Evolutionary conservation across 1,284 basidiomycete species (phyloP), one percentile per base, ranked within the genome.

Genomic region (Irpex sp.): DNA sequence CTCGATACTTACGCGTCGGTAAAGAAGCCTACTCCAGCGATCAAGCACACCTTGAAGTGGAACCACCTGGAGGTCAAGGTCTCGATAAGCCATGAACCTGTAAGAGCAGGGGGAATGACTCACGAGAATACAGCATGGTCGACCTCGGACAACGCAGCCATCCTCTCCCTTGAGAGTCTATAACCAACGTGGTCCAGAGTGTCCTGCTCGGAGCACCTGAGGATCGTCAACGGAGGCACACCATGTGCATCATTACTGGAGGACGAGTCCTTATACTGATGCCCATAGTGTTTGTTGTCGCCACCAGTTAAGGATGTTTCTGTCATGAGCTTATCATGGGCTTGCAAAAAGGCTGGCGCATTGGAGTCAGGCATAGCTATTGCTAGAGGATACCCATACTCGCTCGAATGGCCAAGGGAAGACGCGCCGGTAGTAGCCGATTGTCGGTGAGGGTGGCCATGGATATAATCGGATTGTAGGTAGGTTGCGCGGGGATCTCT

Each of bases 11-110:
- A 91, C 83, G 89, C 89, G 76, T 92, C 91, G 51, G 91, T 92
- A 78, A 92, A 93, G 80, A 93, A 93, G 40, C 91, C 92, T 9
- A 89, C 87, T 66, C 91, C 89, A 1, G 91, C 89, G 4, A 93
- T 88, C 57, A 88, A 66, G 71, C 84, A 85, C 61, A 92, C 83
- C 72, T 89, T 91, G 57, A 86, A 81, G 70, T 93, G 91, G 69
- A 81, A 81, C 72, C 72, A 70, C 13, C 76, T 77, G 51, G 37
- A 19, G 34, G 15, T 2, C 26, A n/a, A 49, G 52, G 31, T 47
- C 7, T 26, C 5, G 17, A 17, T 19, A 9, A 52, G 17, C 17
- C n/a, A 9, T 19, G 21, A 19, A 17, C 4, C 17, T 8, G 21
- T 9, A 9, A 17, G 17, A 52, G 21, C 21, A 9, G 17, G 17